Evolutionary conservation across 2,329 filamentous ascomycete species (phyloP).

Genomic region (Paraconiothyrium sp.): DNA sequence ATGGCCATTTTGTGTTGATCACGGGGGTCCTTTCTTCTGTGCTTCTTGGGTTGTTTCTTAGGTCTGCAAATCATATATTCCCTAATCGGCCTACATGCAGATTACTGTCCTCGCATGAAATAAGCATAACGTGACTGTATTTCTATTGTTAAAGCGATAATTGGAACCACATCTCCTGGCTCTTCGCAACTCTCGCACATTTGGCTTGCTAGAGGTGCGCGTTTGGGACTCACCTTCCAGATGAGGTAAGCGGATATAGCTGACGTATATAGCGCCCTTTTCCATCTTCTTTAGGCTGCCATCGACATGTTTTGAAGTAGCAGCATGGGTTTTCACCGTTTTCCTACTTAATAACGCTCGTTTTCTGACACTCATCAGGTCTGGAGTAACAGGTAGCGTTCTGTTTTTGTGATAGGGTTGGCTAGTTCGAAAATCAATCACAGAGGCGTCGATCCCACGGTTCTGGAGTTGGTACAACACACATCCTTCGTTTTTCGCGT

Average conservation of each 20-base stretch:
- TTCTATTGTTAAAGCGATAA: not conserved
- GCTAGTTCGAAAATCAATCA: not conserved
- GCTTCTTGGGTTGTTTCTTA: slow-evolving; percentile 38
- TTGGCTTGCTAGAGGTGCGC: not conserved
- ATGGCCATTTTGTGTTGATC: slow-evolving; percentile 43
- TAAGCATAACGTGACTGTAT: not conserved
- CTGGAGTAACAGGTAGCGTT: not conserved
- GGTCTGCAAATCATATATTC: slow-evolving; percentile 36
- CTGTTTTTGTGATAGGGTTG: not conserved
- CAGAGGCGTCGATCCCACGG: not conserved
- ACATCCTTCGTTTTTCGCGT: not conserved
- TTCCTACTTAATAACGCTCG: not conserved
- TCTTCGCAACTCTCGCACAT: not conserved
- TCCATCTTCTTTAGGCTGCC: slow-evolving; percentile 10
- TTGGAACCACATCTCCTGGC: not conserved
- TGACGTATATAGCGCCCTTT: slow-evolving; percentile 8
- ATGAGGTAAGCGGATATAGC: slow-evolving; percentile 7
- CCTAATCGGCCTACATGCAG: slow-evolving; percentile 14
- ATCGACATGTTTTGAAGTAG: not conserved
- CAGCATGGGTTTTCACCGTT: not conserved
- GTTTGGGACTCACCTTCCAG: slow-evolving; percentile 2
- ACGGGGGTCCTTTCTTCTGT: slow-evolving; percentile 30
- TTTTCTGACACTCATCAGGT: not conserved
- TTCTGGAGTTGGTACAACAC: not conserved
- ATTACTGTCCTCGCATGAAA: not conserved